Percentiles rank a stretch among this genome's conserved stretches.
phyloP scores from a whole-genome alignment of 768 basidiomycete genomes.

The Baorangia bicolor region DNA sequence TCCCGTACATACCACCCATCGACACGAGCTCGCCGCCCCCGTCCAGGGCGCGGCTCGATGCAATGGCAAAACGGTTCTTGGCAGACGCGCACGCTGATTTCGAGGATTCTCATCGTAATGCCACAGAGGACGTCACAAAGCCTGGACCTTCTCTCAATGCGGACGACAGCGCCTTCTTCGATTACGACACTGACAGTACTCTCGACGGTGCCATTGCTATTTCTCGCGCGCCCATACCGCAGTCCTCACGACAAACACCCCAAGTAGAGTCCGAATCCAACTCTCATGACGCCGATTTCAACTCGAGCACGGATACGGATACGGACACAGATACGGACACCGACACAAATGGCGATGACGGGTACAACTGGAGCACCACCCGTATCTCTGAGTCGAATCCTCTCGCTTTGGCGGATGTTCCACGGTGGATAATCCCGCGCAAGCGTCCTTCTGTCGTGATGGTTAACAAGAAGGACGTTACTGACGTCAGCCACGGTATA shows the following conservation, averaged over 20 bases:
- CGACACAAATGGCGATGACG: conserved; percentile 16
- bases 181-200: conserved; percentile 25
- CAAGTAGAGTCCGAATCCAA: conserved; percentile 4
- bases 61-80: conserved; percentile 13
- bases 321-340: conserved; percentile 15
- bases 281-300: conserved; percentile 4
- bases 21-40: conserved; percentile 19
- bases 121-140: not conserved
- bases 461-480: not conserved
- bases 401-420: not conserved
- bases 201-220: conserved; percentile 1
- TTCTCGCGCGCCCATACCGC: not conserved
- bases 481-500: not conserved
- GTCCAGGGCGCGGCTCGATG: conserved; percentile 19
- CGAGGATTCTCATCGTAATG: not conserved
- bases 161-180: conserved; percentile 16
- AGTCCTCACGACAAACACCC: not conserved
- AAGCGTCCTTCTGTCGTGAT: conserved; percentile 22
- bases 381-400: conserved; percentile 10
- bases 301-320: conserved; percentile 10
- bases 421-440: conserved; percentile 21
- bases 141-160: not conserved
- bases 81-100: conserved; percentile 16
- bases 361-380: conserved; percentile 11
- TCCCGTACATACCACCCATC: conserved; percentile 25